Evolutionary conservation across 768 basidiomycete species (phyloP), one percentile per base, ranked within the genome.

Genomic region (Lentinula edodes): DNA sequence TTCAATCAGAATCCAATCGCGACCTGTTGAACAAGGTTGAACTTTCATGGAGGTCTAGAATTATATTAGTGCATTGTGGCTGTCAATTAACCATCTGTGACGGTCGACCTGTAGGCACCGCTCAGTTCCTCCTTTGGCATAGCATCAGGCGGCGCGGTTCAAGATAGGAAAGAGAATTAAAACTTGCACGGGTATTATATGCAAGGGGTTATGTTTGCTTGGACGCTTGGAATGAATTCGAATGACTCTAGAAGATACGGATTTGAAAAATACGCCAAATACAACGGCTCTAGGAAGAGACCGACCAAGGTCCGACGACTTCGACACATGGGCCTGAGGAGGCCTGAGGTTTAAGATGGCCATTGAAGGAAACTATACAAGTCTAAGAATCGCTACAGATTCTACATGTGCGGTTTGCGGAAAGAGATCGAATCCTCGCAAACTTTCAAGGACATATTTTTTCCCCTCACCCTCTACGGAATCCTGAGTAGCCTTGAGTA

Each of bases 341-440:
- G 38, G 38, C 13, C 3, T 39, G 2, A 5, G 5, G 9, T 9
- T 39, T 5, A 39, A 39, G 1, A 39, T 13, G 7, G 2, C 38
- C 38, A 9, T 8, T 13, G 5, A 28, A 7, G 28, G 28, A 3
- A 28, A n/a, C 36, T 62, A 64, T 5, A 73, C 75, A 48, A 87
- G 73, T 64, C 84, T 77, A 66, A 92, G 74, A 34, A 91, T 80
- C 6, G 88, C 88, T 12, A 93, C 86, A 60, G 83, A 84, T 75
- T 98, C 94, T 8, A 96, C 93, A 78, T 98, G 95, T 12, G 91
- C 90, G 28, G 94, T 96, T 79, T 98, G 95, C 7, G 96, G 93
- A 77, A 98, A 99, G 59, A 99, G 70, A 77, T 98, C 96, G 66
- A 97, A 93, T 39, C 94, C 95, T 63, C 90, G 74, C 67, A 97